phyloP scores from a whole-genome alignment of 805 yeast genomes.

The Yueomyces sinensis region DNA sequence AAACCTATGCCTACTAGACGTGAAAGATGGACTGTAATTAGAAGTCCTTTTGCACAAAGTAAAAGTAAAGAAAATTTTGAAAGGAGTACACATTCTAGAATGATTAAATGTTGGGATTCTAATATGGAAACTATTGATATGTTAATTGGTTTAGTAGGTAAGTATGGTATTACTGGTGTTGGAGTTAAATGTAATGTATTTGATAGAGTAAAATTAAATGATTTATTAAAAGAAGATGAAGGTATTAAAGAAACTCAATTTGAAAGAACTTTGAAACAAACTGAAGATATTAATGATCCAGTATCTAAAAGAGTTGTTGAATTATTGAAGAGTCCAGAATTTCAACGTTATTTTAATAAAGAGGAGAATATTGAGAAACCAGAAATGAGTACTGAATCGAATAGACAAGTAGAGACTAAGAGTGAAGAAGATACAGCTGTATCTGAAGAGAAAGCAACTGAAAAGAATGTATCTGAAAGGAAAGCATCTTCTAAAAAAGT shows the following conservation, averaged over 20 bases:
- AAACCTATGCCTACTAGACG: constrained; percentile 53
- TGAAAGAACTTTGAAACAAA: neutral
- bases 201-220: constrained; percentile 28
- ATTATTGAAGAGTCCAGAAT: constrained; percentile 56
- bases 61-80: constrained; percentile 90
- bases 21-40: constrained; percentile 87
- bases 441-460: too few species aligned
- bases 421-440: too few species aligned
- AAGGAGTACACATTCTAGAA: constrained; percentile 69
- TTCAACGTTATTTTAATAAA: constrained; percentile 34
- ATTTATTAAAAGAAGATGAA: neutral
- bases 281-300: constrained; percentile 11
- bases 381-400: too few species aligned
- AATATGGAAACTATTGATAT: constrained; percentile 74
- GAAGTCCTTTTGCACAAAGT: constrained; percentile 89
- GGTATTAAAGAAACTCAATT: neutral
- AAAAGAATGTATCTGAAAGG: too few species aligned
- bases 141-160: constrained; percentile 64
- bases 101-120: constrained; percentile 69
- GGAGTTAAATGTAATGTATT: constrained; percentile 66
- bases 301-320: constrained; percentile 47
- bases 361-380: too few species aligned
- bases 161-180: constrained; percentile 70
- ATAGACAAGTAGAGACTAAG: too few species aligned
- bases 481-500: too few species aligned